Conservation (phyloP, 768 basidiomycete species). For the Tulasnella calospora region DNA sequence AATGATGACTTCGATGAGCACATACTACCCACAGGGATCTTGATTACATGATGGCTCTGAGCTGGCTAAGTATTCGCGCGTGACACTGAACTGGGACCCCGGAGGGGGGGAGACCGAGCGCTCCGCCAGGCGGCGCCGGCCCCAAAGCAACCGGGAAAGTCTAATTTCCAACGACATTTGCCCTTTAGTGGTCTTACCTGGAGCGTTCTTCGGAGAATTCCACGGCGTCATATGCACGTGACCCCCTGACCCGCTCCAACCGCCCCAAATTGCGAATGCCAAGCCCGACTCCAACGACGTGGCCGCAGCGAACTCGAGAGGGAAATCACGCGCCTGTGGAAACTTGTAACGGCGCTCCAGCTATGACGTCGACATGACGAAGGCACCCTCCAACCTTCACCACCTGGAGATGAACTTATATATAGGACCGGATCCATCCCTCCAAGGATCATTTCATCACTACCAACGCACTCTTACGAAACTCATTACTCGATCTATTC, state of each 20-base stretch:
- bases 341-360: conserved; percentile 9
- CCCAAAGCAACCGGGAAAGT: background rate
- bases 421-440: background rate
- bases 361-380: background rate
- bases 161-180: background rate
- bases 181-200: too few relatives aligned
- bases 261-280: conserved; percentile 2
- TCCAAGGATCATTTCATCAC: background rate
- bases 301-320: background rate
- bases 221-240: conserved; percentile 5
- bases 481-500: background rate
- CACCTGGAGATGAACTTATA: background rate
- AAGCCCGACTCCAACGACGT: background rate
- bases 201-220: background rate
- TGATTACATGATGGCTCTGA: background rate
- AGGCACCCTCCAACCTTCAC: background rate
- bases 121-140: too few relatives aligned
- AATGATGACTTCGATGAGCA: background rate
- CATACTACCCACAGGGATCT: background rate
- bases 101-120: background rate
- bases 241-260: background rate
- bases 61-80: background rate
- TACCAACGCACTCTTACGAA: background rate
- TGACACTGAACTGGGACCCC: background rate
- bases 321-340: background rate